phyloP scores from a whole-genome alignment of 2,329 filamentous ascomycete genomes.

The Penicillium sp. region DNA sequence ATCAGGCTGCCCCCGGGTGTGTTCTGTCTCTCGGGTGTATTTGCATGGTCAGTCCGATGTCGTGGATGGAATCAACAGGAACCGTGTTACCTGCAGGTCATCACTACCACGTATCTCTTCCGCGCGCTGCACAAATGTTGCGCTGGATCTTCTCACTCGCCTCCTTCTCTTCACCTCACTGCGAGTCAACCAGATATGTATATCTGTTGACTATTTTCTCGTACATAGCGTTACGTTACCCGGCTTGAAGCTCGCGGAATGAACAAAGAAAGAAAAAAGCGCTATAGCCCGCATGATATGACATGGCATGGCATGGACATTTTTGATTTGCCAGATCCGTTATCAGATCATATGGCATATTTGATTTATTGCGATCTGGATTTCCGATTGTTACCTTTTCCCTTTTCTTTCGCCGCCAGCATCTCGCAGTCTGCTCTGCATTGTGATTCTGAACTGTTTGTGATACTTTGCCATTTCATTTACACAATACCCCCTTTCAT shows the following conservation, averaged over 20 bases:
- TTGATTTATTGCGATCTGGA: background rate
- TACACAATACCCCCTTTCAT: conserved; percentile 26
- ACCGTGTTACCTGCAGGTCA: background rate
- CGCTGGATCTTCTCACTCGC: background rate
- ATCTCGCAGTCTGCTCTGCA: too few relatives aligned
- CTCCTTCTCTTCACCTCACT: background rate
- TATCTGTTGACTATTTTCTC: conserved; percentile 9
- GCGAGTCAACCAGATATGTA: background rate
- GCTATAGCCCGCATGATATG: too few relatives aligned
- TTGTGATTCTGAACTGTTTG: conserved; percentile 5
- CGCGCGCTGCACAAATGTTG: background rate
- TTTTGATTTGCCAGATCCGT: too few relatives aligned
- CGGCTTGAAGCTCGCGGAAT: conserved; percentile 20
- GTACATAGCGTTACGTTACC: conserved; percentile 25
- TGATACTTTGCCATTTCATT: conserved; percentile 1
- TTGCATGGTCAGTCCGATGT: too few relatives aligned
- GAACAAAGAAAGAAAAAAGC: conserved; percentile 24
- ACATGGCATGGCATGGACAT: too few relatives aligned
- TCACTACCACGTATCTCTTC: background rate
- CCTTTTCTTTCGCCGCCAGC: too few relatives aligned
- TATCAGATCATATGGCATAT: too few relatives aligned
- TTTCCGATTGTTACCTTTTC: too few relatives aligned
- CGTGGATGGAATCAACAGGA: background rate
- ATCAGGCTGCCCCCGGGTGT: too few relatives aligned
- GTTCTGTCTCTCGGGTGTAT: too few relatives aligned